Percentiles rank a stretch among this genome's conserved stretches.
Evolutionary conservation across 441 rosid genomes (phyloP).

Genomic region (Erysimum pusillum): DNA sequence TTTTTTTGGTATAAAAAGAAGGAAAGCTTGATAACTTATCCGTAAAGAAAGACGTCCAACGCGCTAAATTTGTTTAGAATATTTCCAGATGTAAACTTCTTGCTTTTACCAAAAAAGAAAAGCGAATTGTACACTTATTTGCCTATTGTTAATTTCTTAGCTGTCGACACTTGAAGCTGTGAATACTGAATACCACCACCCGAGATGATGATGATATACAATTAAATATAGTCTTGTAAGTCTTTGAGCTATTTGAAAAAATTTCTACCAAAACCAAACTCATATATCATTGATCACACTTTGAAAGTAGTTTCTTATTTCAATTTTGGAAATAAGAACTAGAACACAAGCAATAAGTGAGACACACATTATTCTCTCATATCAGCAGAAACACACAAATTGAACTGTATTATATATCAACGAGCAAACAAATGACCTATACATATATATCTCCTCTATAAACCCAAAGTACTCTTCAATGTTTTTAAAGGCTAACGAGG

Average conservation of each 20-base stretch:
- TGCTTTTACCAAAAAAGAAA: not conserved
- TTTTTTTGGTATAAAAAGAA: conserved; percentile 8
- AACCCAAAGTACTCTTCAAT: not conserved
- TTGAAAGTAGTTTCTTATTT: not conserved
- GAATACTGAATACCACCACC: not conserved
- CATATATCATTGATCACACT: not conserved
- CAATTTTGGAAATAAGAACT: not conserved
- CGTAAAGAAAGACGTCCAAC: conserved; percentile 33
- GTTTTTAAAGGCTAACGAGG: not conserved
- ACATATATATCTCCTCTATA: not conserved
- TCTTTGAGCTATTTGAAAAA: not conserved
- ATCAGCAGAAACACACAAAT: conserved; percentile 13
- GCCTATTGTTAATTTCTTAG: not conserved
- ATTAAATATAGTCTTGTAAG: not conserved
- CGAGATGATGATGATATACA: not conserved
- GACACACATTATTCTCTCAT: conserved; percentile 13
- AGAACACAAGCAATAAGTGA: not conserved
- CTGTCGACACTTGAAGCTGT: not conserved
- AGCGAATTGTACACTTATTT: not conserved
- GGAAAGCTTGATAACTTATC: conserved; percentile 32
- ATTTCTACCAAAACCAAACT: conserved; percentile 12
- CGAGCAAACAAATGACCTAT: conserved; percentile 1
- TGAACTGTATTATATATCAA: not conserved
- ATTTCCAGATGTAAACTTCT: conserved; percentile 10
- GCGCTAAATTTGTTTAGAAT: conserved; percentile 32